Base-by-base conservation (phyloP, 31 red algal genomes). In the Porphyra umbilicalis region DNA sequence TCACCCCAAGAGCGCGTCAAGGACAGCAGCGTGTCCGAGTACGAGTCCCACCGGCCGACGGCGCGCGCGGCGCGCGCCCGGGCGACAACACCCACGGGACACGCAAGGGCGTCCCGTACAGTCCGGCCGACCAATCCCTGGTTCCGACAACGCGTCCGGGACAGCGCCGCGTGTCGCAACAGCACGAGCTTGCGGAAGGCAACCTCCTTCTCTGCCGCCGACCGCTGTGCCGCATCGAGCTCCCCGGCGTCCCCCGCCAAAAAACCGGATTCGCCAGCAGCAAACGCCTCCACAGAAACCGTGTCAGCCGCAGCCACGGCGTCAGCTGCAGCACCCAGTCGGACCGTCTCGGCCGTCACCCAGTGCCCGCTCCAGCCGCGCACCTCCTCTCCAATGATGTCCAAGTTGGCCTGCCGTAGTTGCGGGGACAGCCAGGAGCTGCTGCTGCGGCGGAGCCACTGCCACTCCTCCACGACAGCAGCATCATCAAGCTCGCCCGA, bases 51-150 rank as follows among this genome's bases (percentile, higher is more conserved):
- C 57, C 57, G 13, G 25, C 57, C 57, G 57, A 71, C 20, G 2
- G 57, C 57, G 1, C 29, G 35, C 25, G 77, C 38, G 4, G 35
- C 20, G 25, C 38, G 30, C 25, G 35, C 77, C 4, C 36, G 77
- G 30, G 77, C 46, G 1, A 91, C 79, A 25, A 88, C 87, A 34
- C 77, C 57, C 9, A 88, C 80, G 15, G 84, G 87, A 85, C 87
- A 85, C 32, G 83, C 82, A 83, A 80, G 82, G 14, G 40, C 80
- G 36, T n/a, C 75, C 36, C 87, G 75, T 32, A 87, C 75, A 84
- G 84, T 87, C 67, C 85, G 76, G 80, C 87, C 92, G 76, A 84
- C 76, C 31, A 90, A 32, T 10, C 82, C 92, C 40, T 79, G 81
- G 34, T 75, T 68, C 1, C 83, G 33, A 32, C 86, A 77, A 44